Evolutionary conservation across 1,139 yeast genomes (phyloP), one percentile per base, ranked within the genome.

Genomic region (Sugiyamaella neomexicana): DNA sequence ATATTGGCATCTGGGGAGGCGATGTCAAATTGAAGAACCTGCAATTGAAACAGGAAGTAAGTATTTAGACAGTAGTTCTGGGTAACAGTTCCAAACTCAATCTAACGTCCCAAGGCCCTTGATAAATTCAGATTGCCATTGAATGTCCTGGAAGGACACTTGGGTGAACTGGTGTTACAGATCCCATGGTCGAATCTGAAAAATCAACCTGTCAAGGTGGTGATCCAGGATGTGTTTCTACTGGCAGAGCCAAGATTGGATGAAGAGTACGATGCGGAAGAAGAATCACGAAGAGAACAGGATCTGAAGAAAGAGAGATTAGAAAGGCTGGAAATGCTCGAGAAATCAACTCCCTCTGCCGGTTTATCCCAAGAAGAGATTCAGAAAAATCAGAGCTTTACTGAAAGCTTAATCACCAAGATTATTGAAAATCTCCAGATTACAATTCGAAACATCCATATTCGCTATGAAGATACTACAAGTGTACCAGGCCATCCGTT

Each of bases 141-240:
- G 40, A 89, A 90, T 68, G 95, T 95, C n/a, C 80, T 82, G 59
- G 89, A 87, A 68, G 99, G 99, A 37, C 91, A 89, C 66, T 71
- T 95, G 57, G 99, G 98, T 1, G 90, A 87, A 60, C 76, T 95
- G 61, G 87, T 95, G 0, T 74, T 95, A 55, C 96, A 88, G 67
- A 93, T 95, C 41, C 99, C 99, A 0, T 95, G 99, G 98, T 86
- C 98, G 0, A 93, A 90, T 67, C 75, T 95, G 60, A 91, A 91
- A 65, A 85, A 89, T 27, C 89, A 91, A 65, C 99, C 99, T 0
- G 99, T 93, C 10, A 88, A 88, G 69, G 81, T 95, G 13, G 76
- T 82, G n/a, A 87, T 95, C 58, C 93, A 93, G 63, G 95, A 93
- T 68, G 93, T 90, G 9, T 90, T 85, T 65, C 68, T 95, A 44